Evolutionary conservation across 306 rosid species (phyloP), one percentile per base, ranked within the genome.

Genomic region (Hippophae rhamnoides): DNA sequence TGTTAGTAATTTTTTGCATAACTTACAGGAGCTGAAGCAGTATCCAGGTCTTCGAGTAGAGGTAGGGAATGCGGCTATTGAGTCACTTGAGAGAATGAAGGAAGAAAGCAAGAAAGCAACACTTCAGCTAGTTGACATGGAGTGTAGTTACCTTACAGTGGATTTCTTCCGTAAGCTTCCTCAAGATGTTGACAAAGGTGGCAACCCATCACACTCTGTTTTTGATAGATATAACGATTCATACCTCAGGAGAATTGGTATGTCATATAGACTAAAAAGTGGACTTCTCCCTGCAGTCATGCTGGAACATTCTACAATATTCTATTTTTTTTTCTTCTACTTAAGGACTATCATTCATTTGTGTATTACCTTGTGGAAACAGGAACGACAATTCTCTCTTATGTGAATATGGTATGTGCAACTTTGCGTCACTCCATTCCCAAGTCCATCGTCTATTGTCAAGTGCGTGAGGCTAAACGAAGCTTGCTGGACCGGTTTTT

Each of bases 151-250:
- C 80, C 79, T 90, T 73, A 90, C 94, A 0, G 95, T 87, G 48
- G 97, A 90, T 54, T 90, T 78, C 90, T 90, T 90, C 70, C 81
- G 97, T 58, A 90, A 79, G 75, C 94, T 90, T 70, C 97, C 97
- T 69, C 97, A 90, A 58, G 94, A 90, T 61, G 78, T 90, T 64
- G 97, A 90, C 48, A 90, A 90, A 84, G 97, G 97, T 12, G 97
- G 97, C 78, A 87, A 86, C 71, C 94, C 97, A 18, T 82, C 97
- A 1, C 97, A 86, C 78, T 90, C 97, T 10, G 70, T 86, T 72
- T 90, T 86, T 54, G 97, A 90, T 57, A 83, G 97, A 86, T 90
- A 86, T 60, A 90, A 86, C 44, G 97, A 90, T 61, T 71, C 94
- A 9, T 90, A 90, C 67, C 90, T 90, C 52, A 80, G 95, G 80